Percentiles rank a stretch among this genome's conserved stretches.
These are phyloP conservation scores for Macroventuria anomochaeta DNA, from an alignment of 2,329 filamentous ascomycete genomes.

Conservation along the genomic window DNA sequence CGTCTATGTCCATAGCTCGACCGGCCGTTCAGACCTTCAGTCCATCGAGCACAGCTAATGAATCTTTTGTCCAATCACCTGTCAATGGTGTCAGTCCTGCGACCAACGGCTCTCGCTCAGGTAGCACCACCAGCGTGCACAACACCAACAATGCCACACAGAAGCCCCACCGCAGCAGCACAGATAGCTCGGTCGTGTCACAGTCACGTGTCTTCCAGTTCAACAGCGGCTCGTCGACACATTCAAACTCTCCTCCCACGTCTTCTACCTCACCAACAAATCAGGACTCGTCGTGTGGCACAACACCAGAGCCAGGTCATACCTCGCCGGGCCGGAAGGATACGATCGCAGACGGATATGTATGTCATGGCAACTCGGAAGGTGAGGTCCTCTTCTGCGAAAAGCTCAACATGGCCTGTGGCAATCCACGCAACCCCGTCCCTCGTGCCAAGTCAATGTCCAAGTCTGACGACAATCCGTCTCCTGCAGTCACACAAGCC, in stretches of 20 bases:
- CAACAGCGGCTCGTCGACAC: conserved; percentile 55
- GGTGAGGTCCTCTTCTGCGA: conserved; percentile 63
- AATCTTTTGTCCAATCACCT: conserved; percentile 37
- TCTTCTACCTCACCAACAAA: conserved; percentile 60
- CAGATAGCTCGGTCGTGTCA: conserved; percentile 50
- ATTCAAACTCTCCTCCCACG: conserved; percentile 59
- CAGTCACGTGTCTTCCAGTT: conserved; percentile 59
- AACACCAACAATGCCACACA: conserved; percentile 26
- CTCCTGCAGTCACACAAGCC: conserved; percentile 45
- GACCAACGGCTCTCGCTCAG: conserved; percentile 41
- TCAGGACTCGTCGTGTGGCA: conserved; percentile 69
- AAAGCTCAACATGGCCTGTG: conserved; percentile 63
- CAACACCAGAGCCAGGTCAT: conserved; percentile 76
- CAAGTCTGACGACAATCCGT: conserved; percentile 50
- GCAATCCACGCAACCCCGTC: conserved; percentile 60
- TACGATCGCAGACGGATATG: conserved; percentile 48
- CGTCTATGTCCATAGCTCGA: conserved; percentile 36
- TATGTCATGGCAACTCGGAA: conserved; percentile 58
- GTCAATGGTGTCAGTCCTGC: conserved; percentile 41
- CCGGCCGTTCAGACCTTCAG: conserved; percentile 46
- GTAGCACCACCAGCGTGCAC: conserved; percentile 37
- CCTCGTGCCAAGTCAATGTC: conserved; percentile 54
- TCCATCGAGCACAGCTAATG: conserved; percentile 41
- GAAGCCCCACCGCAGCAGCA: conserved; percentile 41
- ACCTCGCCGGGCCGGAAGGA: conserved; percentile 78